phyloP scores from a whole-genome alignment of 1,284 basidiomycete genomes.

The Apiotrichum brassicae region DNA sequence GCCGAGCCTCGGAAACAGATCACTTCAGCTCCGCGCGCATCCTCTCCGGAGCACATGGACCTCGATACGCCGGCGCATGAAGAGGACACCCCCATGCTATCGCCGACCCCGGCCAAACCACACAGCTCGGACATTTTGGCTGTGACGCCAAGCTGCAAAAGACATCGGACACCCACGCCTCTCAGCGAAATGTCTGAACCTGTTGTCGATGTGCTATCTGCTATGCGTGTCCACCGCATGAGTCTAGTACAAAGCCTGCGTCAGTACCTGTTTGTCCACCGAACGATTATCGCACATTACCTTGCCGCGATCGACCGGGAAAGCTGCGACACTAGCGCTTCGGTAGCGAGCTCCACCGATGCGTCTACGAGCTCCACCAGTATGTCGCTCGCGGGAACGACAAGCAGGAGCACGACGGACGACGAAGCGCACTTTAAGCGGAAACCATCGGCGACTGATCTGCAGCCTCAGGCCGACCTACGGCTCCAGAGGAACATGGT shows the following conservation, averaged over 20 bases:
- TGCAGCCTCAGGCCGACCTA: conserved; percentile 22
- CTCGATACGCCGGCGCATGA: background rate
- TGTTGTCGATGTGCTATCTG: conserved; percentile 68
- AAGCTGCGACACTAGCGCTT: background rate
- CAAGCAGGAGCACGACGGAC: conserved; percentile 23
- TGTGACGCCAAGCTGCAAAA: conserved; percentile 20
- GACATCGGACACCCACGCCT: conserved; percentile 52
- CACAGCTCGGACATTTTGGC: conserved; percentile 1
- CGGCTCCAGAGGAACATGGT: conserved; percentile 5
- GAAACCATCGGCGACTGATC: conserved; percentile 39
- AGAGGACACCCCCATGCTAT: background rate
- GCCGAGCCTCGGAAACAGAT: background rate
- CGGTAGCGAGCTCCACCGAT: background rate
- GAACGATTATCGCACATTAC: conserved; percentile 72
- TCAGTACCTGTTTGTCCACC: conserved; percentile 85
- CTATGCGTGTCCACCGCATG: conserved; percentile 88
- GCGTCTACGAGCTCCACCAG: background rate
- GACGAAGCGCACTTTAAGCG: conserved; percentile 38
- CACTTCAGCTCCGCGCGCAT: background rate
- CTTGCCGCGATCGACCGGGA: conserved; percentile 63
- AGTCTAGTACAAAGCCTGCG: conserved; percentile 79
- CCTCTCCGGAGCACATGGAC: background rate
- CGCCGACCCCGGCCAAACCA: background rate
- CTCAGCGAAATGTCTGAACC: conserved; percentile 64
- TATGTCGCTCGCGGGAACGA: too few species aligned